Percentiles rank a stretch among this genome's conserved stretches.
Evolutionary conservation across 768 basidiomycete species (phyloP).

Genomic region (Mycena capillaripes): DNA sequence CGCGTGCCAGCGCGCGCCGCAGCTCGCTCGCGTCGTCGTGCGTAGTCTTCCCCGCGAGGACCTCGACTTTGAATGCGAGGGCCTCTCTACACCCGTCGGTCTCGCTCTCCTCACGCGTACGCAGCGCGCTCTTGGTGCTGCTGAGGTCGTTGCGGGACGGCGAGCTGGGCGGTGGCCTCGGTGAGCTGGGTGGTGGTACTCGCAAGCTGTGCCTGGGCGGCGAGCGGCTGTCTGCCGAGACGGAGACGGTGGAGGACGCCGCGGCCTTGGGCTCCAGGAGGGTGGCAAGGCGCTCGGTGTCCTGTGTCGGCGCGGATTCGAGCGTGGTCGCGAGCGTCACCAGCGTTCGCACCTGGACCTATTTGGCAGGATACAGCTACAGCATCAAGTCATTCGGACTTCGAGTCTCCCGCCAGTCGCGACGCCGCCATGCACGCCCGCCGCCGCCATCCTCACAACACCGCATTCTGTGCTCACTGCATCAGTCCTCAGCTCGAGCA

Average conservation of each 20-base stretch:
- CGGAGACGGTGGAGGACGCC: no score
- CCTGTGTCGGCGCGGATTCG: conserved; percentile 30
- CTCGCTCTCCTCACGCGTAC: conserved; percentile 76
- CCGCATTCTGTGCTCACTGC: no score
- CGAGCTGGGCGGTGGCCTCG: conserved; percentile 14
- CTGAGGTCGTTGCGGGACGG: conserved; percentile 17
- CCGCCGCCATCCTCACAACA: no score
- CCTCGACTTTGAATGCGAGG: conserved; percentile 71
- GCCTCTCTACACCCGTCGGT: conserved; percentile 72
- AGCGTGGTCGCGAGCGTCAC: conserved; percentile 32
- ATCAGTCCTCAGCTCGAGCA: no score
- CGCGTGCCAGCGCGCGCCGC: conserved; percentile 64
- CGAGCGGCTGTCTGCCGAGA: conserved; percentile 18
- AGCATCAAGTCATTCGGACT: no score
- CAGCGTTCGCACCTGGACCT: no score
- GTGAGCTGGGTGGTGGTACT: conserved; percentile 23
- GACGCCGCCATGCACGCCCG: no score
- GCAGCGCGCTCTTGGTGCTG: conserved; percentile 3
- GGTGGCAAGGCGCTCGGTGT: conserved; percentile 23
- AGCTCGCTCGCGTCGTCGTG: conserved; percentile 65
- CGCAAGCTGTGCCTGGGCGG: conserved; percentile 20
- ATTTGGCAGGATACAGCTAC: no score
- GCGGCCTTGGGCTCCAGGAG: conserved; percentile 17
- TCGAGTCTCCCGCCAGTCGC: no score
- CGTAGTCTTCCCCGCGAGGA: conserved; percentile 63